Base-by-base conservation (phyloP, 1,284 basidiomycete genomes). In the Polyporus tsugae region DNA sequence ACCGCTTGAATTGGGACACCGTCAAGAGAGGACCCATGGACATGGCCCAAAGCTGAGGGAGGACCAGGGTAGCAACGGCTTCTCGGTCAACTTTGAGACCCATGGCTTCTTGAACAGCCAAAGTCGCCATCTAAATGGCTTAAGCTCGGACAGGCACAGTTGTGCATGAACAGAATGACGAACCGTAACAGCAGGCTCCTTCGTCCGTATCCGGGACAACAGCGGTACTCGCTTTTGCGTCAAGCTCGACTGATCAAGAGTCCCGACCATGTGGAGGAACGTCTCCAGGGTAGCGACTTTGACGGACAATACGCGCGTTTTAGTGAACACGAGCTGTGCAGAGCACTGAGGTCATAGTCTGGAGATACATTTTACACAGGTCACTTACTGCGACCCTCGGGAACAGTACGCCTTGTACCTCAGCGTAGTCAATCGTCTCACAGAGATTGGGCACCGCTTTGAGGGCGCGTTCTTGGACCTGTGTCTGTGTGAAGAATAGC, bases 81-180 rank as follows among this genome's bases (percentile, higher is more conserved):
- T 98, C 96, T 58, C 96, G 87, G 74, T 98, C 96, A 4, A 99
- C 93, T 79, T 99, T 99, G 74, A 90, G 87, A 1, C 96, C 95
- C 95, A 99, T 98, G 4, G 94, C 95, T 80, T 98, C 97, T 81
- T 99, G 96, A 0, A 99, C 96, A 10, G 90, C 91, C 53, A 99
- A 83, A 0, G 96, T 98, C 0, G 96, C 95, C 88, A 97, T 93
- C 93, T 95, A 70, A 29, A 49, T 41, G 5, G 58, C 22, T 39
- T 36, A 36, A 59, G 53, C 17, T 52, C 46, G 25, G 46, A 17
- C 13, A 35, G 15, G 52, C 33, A 55, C 38, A n/a, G 13, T 25
- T 29, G 4, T n/a, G 39, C 4, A 13, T 60, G 25, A 9, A 9
- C 5, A n/a, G 33, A 2, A 57, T n/a, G 39, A 75, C 85, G 68